Conservation (phyloP, 2,329 filamentous ascomycete species). For the Aureobasidium sp. region DNA sequence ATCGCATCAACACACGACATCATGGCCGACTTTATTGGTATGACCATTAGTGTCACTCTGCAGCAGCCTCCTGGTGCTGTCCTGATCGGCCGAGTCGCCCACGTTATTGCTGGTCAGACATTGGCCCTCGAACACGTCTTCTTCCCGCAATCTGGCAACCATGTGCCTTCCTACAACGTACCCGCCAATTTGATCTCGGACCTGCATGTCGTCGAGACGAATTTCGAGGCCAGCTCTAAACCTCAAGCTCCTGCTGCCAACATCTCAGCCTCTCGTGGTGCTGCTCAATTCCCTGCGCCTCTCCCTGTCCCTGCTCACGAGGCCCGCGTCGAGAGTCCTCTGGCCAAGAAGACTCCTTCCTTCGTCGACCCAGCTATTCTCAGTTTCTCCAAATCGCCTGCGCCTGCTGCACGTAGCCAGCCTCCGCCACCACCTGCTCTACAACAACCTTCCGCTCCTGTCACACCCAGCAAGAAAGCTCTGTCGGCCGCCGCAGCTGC, state of each 20-base stretch:
- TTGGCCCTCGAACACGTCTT: constrained; percentile 60
- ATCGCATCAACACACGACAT: constrained; percentile 4
- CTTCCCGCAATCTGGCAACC: constrained; percentile 45
- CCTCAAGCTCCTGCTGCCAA: constrained; percentile 13
- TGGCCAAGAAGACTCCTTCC: constrained; percentile 7
- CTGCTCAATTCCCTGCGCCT: background rate
- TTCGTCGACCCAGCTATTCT: constrained; percentile 81
- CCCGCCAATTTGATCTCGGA: constrained; percentile 52
- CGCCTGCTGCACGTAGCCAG: constrained; percentile 15
- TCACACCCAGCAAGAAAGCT: constrained; percentile 35
- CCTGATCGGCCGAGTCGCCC: constrained; percentile 62
- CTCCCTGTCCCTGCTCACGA: background rate
- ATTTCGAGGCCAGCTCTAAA: constrained; percentile 13
- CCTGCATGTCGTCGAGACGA: constrained; percentile 38
- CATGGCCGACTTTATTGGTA: constrained; percentile 66
- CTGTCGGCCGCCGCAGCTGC: constrained; percentile 24
- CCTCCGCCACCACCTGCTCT: constrained; percentile 13
- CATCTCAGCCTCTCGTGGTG: constrained; percentile 12
- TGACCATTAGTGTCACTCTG: constrained; percentile 66
- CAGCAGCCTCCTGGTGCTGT: constrained; percentile 54
- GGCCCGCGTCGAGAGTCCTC: constrained; percentile 9
- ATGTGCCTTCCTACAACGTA: constrained; percentile 44
- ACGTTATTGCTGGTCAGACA: constrained; percentile 56
- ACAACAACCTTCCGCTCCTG: constrained; percentile 19
- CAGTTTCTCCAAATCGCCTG: constrained; percentile 46